A percentile compares a stretch with the other conserved stretches of the same genome.
Evolutionary conservation across 352 stramenopile species (phyloP).

Genomic region (Phytophthora tubulina): DNA sequence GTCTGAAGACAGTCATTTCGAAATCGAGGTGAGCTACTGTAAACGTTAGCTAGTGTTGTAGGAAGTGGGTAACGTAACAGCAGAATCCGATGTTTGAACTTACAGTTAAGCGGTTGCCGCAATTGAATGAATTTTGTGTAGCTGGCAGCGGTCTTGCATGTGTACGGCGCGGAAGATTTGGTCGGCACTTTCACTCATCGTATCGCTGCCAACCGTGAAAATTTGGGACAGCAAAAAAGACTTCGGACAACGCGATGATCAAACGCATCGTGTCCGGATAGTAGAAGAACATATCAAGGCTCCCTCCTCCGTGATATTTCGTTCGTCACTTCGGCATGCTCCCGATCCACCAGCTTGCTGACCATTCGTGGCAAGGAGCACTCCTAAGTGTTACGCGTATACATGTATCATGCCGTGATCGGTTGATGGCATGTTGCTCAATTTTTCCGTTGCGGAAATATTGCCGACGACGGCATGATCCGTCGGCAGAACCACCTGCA

Average conservation of each 20-base stretch:
- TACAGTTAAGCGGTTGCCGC: too few species aligned
- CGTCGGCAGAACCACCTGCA: too few species aligned
- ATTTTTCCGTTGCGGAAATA: background rate
- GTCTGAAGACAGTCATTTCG: background rate
- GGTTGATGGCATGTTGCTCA: background rate
- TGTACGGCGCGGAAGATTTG: too few species aligned
- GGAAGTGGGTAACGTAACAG: background rate
- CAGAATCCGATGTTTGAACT: too few species aligned
- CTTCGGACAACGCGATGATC: background rate
- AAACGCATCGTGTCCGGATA: too few species aligned
- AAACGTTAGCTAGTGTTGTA: background rate
- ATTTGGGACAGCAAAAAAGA: background rate
- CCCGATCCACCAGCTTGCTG: background rate
- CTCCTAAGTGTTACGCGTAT: background rate
- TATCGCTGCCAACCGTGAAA: too few species aligned
- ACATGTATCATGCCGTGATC: background rate
- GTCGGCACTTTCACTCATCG: too few species aligned
- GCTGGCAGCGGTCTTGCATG: too few species aligned
- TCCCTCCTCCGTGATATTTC: conserved; percentile 1
- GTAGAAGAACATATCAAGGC: conserved; percentile 1
- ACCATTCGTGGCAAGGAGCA: background rate
- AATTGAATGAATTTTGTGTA: too few species aligned
- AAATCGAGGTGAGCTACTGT: background rate
- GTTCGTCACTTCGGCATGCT: conserved; percentile 20
- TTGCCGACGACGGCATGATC: background rate